Conservation (phyloP, 352 stramenopile species). For the Phytophthora citrophthora region DNA sequence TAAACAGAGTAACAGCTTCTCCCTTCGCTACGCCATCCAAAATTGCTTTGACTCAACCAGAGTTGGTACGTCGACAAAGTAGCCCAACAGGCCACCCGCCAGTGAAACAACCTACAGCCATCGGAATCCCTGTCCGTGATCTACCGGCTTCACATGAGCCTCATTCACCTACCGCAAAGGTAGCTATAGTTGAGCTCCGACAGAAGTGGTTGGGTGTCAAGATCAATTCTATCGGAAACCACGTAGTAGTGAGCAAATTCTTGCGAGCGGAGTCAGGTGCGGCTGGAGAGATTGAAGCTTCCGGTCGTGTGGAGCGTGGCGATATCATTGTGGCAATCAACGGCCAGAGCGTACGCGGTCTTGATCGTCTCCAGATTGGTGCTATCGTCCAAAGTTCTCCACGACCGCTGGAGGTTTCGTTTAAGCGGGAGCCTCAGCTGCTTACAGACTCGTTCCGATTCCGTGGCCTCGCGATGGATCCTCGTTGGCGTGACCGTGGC, state of each 20-base stretch:
- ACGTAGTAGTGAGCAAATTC: slow-evolving; percentile 80
- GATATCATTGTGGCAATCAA: slow-evolving; percentile 78
- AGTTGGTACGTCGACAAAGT: slow-evolving; percentile 24
- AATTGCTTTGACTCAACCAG: slow-evolving; percentile 12
- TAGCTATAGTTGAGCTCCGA: slow-evolving; percentile 54
- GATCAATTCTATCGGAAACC: slow-evolving; percentile 78
- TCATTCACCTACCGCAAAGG: slow-evolving; percentile 10
- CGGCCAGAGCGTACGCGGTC: slow-evolving; percentile 54
- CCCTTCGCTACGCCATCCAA: slow-evolving; percentile 13
- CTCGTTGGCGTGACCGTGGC: slow-evolving; percentile 64
- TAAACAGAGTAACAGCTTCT: slow-evolving; percentile 25
- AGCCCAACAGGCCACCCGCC: slow-evolving; percentile 19
- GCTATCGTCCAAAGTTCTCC: slow-evolving; percentile 63
- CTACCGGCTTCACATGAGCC: slow-evolving; percentile 13
- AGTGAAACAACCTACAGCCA: slow-evolving; percentile 12
- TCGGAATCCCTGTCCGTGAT: slow-evolving; percentile 27
- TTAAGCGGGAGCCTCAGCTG: slow-evolving; percentile 51
- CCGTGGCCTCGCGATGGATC: slow-evolving; percentile 54
- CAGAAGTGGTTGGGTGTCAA: slow-evolving; percentile 81
- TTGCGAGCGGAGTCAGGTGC: slow-evolving; percentile 59
- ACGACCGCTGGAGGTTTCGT: slow-evolving; percentile 65
- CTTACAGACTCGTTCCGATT: slow-evolving; percentile 71
- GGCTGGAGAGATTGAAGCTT: slow-evolving; percentile 76
- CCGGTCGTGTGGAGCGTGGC: slow-evolving; percentile 56
- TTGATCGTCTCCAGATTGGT: slow-evolving; percentile 68